phyloP scores from a whole-genome alignment of 1,284 basidiomycete species.

The Trametes hirsuta region DNA sequence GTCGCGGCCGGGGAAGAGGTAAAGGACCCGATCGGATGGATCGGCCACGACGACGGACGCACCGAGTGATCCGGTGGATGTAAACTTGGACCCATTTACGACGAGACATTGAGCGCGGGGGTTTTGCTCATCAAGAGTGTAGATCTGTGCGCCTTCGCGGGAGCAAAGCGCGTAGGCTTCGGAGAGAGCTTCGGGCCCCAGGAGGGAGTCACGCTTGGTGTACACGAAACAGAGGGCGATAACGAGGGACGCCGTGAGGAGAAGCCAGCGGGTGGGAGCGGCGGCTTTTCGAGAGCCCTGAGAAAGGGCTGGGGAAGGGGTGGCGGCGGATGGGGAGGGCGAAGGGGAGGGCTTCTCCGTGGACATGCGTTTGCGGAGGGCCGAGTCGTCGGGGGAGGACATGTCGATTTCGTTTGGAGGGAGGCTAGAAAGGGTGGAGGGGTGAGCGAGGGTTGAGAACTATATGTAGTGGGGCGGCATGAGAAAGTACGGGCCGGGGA shows the following conservation, averaged over 20 bases:
- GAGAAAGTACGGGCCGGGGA: constrained; percentile 13
- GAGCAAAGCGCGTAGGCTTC: constrained; percentile 64
- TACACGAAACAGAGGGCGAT: constrained; percentile 17
- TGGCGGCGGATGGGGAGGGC: not conserved
- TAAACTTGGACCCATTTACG: constrained; percentile 50
- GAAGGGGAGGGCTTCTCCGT: constrained; percentile 15
- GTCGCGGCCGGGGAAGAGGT: not conserved
- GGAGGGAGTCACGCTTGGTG: not conserved
- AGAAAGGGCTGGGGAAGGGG: not conserved
- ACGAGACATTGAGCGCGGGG: constrained; percentile 61
- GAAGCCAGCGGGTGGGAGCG: constrained; percentile 2
- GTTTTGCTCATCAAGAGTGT: constrained; percentile 59
- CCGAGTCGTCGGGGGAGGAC: constrained; percentile 19
- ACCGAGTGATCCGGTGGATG: constrained; percentile 62
- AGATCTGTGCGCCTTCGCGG: constrained; percentile 49
- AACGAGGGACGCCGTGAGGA: constrained; percentile 21
- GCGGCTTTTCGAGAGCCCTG: not conserved
- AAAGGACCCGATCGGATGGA: not conserved
- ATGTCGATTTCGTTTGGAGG: constrained; percentile 14
- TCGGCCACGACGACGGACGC: constrained; percentile 23
- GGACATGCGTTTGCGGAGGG: constrained; percentile 27
- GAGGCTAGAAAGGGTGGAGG: not conserved
- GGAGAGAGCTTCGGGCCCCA: not conserved
- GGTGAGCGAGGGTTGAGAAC: constrained; percentile 3
- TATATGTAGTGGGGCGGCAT: constrained; percentile 18